Percentiles rank a stretch among this genome's conserved stretches.
phyloP scores from a whole-genome alignment of 176 grass and related monocot species.

The Canna indica region DNA sequence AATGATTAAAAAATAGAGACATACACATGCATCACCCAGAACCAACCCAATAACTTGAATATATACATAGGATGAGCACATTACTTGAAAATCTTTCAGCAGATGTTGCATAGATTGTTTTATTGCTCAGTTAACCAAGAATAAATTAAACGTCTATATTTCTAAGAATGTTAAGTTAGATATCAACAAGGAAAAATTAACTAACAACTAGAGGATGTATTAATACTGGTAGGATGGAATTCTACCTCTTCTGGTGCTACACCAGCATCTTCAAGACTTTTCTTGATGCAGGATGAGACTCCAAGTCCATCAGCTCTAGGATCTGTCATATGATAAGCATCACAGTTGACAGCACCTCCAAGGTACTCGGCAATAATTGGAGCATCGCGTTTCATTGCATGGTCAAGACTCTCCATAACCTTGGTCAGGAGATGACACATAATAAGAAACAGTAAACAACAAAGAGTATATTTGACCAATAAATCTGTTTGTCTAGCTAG shows the following conservation, averaged over 20 bases:
- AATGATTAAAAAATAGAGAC: background rate
- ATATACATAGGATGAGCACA: no score
- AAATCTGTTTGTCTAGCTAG: background rate
- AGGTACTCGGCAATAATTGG: slow-evolving; percentile 85
- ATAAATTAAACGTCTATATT: background rate
- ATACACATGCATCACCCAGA: background rate
- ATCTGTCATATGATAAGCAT: slow-evolving; percentile 99
- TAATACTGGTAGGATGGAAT: background rate
- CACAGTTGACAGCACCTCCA: slow-evolving; percentile 96
- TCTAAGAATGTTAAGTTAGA: no score
- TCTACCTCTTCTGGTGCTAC: slow-evolving; percentile 89
- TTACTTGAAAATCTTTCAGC: background rate
- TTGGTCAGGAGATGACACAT: background rate
- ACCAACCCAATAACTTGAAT: no score
- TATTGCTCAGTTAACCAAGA: background rate
- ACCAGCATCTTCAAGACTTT: slow-evolving; percentile 83
- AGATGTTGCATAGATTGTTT: background rate
- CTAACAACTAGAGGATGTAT: no score
- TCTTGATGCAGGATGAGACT: slow-evolving; percentile 83
- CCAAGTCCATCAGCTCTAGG: slow-evolving; percentile 92
- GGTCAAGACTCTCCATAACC: slow-evolving; percentile 98
- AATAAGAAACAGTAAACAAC: slow-evolving; percentile 10
- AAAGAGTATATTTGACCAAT: background rate
- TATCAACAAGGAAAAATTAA: no score
- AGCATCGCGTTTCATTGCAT: slow-evolving; percentile 91